Evolutionary conservation across 139 green algal species (phyloP), one percentile per base, ranked within the genome.

Genomic region (Haematococcus sp.): DNA sequence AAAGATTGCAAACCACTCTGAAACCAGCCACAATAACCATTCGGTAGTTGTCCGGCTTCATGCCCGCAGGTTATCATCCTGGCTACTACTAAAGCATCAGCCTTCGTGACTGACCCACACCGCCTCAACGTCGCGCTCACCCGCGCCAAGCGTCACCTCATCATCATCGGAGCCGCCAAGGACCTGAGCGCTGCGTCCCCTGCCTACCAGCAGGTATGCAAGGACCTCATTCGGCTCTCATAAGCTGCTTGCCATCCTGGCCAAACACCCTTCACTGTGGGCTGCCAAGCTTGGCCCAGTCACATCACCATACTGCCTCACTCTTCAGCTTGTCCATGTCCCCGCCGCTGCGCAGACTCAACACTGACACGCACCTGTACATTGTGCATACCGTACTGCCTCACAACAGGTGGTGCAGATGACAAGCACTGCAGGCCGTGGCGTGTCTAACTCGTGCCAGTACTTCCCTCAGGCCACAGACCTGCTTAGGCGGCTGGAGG

Each of bases 91-190:
- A 74, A 32, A 33, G 44, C 49, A 27, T 63, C 23, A 33, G 60
- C 75, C 28, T 81, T 75, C 31, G 17, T 51, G 30, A 65, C 70
- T 9, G 75, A 83, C 54, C 78, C 79, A 23, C 59, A 68, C n/a
- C 84, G 92, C 16, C 79, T 97, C 22, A 94, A 94, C 67, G 92
- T 97, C 32, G 92, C 92, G 2, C 80, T 97, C 0, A 97, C 88
- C 0, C 74, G 92, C 7, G 92, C 80, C 28, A 55, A 70, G 22
- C 71, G 70, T 52, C 88, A 95, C 81, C 77, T 95, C 1, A 15
- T 95, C 0, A 33, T 95, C 11, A 71, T 95, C 25, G 89, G 89
- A 35, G 60, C 30, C 19, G 54, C 68, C 2, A 34, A 34, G 0
- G 81, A 76, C 23, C 73, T 93, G 77, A 34, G 34, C 54, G 27